A percentile compares a stretch with the other conserved stretches of the same genome.
These are phyloP conservation scores for Peribolospora baueri DNA, from an alignment of 768 basidiomycete genomes.

Conservation along the genomic window DNA sequence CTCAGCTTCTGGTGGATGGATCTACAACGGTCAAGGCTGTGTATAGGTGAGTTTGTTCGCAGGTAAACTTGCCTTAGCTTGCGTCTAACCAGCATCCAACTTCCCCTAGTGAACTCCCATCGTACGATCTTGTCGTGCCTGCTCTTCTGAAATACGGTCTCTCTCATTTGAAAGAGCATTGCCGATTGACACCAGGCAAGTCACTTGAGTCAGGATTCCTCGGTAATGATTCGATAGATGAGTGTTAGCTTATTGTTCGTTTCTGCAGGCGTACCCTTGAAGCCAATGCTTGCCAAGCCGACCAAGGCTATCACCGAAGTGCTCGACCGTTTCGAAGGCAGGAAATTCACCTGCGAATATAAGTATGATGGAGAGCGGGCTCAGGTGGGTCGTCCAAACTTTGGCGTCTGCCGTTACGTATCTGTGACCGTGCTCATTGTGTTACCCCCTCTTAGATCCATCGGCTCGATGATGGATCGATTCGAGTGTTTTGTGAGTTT, in stretches of 20 bases:
- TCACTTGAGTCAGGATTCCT: not conserved
- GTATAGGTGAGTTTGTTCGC: conserved; percentile 40
- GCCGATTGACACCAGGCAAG: conserved; percentile 69
- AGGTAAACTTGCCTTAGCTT: too few species aligned
- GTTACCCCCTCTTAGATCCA: conserved; percentile 36
- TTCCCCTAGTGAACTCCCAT: conserved; percentile 56
- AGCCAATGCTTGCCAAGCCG: conserved; percentile 97
- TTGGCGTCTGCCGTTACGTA: not conserved
- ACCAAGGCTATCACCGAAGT: conserved; percentile 98
- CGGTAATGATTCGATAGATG: not conserved
- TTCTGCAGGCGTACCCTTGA: conserved; percentile 47
- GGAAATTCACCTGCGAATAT: conserved; percentile 93
- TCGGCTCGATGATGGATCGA: conserved; percentile 49
- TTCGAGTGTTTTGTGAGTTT: conserved; percentile 42
- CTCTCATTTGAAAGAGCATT: conserved; percentile 38
- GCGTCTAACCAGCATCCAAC: conserved; percentile 56
- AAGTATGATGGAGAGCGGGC: conserved; percentile 98
- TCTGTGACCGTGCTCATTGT: not conserved
- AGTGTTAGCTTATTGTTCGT: too few species aligned
- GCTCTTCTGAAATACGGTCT: conserved; percentile 61
- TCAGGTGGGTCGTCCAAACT: conserved; percentile 29
- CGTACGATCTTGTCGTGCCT: conserved; percentile 76
- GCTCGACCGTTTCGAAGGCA: conserved; percentile 82
- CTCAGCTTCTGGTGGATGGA: conserved; percentile 48
- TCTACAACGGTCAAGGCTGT: conserved; percentile 59